Conservation (phyloP, 2,329 filamentous ascomycete species). For the Diplodia seriata region DNA sequence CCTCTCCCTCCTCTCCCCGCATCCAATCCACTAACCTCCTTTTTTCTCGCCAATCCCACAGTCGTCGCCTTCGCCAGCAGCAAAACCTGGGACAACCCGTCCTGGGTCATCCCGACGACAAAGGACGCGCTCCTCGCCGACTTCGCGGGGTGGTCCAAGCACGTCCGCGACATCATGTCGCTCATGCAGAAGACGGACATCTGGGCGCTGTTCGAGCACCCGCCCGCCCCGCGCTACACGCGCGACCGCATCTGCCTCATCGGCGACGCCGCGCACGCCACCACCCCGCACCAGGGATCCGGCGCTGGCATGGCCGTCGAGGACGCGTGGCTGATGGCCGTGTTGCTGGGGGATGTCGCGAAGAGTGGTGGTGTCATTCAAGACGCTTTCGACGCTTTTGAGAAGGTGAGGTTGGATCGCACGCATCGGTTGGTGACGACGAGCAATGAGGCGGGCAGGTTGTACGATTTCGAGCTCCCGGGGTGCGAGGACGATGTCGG, state of each 20-base stretch:
- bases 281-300: constrained; percentile 62
- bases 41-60: neutral
- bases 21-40: too few species aligned
- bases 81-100: constrained; percentile 51
- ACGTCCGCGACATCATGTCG: constrained; percentile 47
- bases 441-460: constrained; percentile 48
- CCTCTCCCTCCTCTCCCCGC: too few species aligned
- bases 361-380: constrained; percentile 35
- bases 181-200: constrained; percentile 58
- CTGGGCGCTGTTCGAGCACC: constrained; percentile 59
- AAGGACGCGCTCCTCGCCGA: constrained; percentile 52
- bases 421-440: constrained; percentile 56
- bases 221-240: constrained; percentile 51
- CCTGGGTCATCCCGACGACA: constrained; percentile 51
- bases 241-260: constrained; percentile 52
- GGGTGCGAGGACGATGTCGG: constrained; percentile 45
- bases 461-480: constrained; percentile 50
- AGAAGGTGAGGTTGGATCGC: constrained; percentile 46
- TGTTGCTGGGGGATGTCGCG: constrained; percentile 41
- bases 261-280: constrained; percentile 65
- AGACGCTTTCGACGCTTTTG: constrained; percentile 47
- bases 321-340: constrained; percentile 56
- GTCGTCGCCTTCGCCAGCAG: constrained; percentile 57
- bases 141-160: constrained; percentile 53
- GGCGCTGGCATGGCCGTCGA: constrained; percentile 65